These are phyloP conservation scores for Ceratobasidium sp. DNA, from an alignment of 1,284 basidiomycete genomes.

Conservation along the genomic window DNA sequence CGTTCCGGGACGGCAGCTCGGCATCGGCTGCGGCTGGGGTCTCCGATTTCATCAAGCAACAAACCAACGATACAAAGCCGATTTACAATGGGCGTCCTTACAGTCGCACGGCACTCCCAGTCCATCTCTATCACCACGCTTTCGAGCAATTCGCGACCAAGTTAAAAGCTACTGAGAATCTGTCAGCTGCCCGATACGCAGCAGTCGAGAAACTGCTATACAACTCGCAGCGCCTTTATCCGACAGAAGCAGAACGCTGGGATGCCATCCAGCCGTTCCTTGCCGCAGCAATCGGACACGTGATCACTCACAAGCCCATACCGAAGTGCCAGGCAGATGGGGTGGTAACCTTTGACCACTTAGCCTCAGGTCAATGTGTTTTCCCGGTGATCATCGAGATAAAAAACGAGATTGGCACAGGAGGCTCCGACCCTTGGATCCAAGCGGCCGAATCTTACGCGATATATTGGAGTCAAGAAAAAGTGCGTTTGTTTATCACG, in stretches of 20 bases:
- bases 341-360: neutral
- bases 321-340: neutral
- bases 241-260: too few relatives aligned
- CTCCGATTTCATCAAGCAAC: neutral
- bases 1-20: too few relatives aligned
- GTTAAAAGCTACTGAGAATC: neutral
- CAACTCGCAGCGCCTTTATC: neutral
- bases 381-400: conserved; percentile 35
- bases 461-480: conserved; percentile 6
- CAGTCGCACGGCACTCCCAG: neutral
- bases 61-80: neutral
- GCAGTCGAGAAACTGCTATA: neutral
- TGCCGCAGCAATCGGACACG: neutral
- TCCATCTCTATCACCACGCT: neutral
- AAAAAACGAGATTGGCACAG: conserved; percentile 27
- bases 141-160: neutral
- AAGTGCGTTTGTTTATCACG: neutral
- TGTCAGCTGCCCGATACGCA: neutral
- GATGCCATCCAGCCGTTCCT: too few relatives aligned
- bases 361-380: too few relatives aligned
- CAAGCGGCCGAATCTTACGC: conserved; percentile 17
- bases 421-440: conserved; percentile 3
- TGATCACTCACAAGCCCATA: neutral
- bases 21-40: neutral
- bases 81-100: conserved; percentile 1